Evolutionary conservation across 169 alveolate species (phyloP).

Genomic region (Babesia bigemina): DNA sequence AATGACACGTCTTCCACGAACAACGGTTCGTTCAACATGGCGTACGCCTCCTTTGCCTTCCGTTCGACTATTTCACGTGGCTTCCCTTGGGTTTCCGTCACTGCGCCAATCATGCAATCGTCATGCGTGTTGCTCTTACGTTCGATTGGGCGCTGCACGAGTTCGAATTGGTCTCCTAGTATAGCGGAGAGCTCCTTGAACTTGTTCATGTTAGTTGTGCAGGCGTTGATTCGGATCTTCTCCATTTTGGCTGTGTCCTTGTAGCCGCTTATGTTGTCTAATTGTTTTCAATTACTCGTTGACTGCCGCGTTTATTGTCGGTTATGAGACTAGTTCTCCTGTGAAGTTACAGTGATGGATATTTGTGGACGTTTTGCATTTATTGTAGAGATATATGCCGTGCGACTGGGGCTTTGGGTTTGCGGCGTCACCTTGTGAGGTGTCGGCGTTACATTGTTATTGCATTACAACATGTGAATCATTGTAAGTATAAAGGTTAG

Average conservation of each 20-base stretch:
- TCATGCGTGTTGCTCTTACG: constrained; percentile 2
- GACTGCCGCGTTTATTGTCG: too few relatives aligned
- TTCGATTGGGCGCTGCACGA: constrained; percentile 28
- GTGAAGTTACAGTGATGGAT: too few relatives aligned
- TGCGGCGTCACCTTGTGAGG: too few relatives aligned
- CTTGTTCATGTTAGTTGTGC: constrained; percentile 48
- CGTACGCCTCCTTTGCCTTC: constrained; percentile 57
- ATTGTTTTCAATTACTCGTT: too few relatives aligned
- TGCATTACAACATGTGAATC: too few relatives aligned
- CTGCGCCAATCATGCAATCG: not conserved
- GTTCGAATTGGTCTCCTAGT: constrained; percentile 59
- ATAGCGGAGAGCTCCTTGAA: constrained; percentile 36
- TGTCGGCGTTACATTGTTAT: too few relatives aligned
- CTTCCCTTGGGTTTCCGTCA: constrained; percentile 64
- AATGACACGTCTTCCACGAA: constrained; percentile 61
- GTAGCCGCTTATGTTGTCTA: too few relatives aligned
- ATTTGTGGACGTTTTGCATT: too few relatives aligned
- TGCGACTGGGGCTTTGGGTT: too few relatives aligned
- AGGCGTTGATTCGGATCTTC: constrained; percentile 29
- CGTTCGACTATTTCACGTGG: constrained; percentile 43
- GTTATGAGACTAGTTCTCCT: too few relatives aligned
- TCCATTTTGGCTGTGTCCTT: constrained; percentile 6
- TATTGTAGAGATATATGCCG: too few relatives aligned
- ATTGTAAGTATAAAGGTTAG: too few relatives aligned
- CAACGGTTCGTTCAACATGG: constrained; percentile 52